Evolutionary conservation across 192 early-diverging fungal genomes (phyloP), one percentile per base, ranked within the genome.

Genomic region (Coemansia sp.): DNA sequence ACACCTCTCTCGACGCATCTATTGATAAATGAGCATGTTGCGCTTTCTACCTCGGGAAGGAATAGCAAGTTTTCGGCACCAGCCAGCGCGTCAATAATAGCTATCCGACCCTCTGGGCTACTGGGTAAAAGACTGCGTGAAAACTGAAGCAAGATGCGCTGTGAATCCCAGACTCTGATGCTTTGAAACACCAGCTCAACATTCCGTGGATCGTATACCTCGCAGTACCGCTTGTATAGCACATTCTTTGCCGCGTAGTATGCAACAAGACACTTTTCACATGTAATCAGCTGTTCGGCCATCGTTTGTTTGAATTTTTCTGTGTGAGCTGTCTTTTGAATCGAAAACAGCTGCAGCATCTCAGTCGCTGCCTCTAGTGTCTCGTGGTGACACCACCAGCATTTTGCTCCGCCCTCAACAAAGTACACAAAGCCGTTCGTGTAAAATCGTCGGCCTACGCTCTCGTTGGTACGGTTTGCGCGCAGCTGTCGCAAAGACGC

Each of bases 341-440:
- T 62, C 14, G 76, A 69, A 59, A 79, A 76, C 12, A 83, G 59
- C n/a, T 76, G 67, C n/a, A 83, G 62, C 66, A 79, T 72, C 41
- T 73, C 69, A 9, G 69, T 65, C 2, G 72, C 71, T 6, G 67
- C 59, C 8, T 61, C 59, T n/a, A 52, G 38, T 11, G 73, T 66
- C 25, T 60, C 59, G 0, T 49, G 59, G 5, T 43, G 67, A 59
- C 81, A 83, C 75, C 75, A 83, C 81, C 81, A 83, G 66, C 81
- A 83, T 21, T 61, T 50, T n/a, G 62, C 69, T 11, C 71, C 52
- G 22, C 72, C 66, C 9, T 70, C 38, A 21, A 83, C 69, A 62
- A 83, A 78, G 47, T 75, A 78, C 22, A 14, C 27, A 21, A 71
- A 49, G 4, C 75, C 75, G 10, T 49, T 49, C 1, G 59, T 37